Conservation (phyloP, 2,329 filamentous ascomycete genomes). For the Colletotrichum salicis region DNA sequence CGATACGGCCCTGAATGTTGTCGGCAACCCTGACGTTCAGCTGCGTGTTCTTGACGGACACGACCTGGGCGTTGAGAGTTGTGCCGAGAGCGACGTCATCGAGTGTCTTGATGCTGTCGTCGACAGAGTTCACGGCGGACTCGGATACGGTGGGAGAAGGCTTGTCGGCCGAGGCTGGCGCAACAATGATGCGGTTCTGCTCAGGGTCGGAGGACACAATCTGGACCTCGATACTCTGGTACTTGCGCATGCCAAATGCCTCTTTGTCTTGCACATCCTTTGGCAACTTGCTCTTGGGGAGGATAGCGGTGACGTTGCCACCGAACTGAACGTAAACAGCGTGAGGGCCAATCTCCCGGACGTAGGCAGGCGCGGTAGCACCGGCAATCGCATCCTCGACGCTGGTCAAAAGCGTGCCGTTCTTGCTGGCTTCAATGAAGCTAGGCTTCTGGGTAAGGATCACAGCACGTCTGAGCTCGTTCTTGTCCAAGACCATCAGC, state of each 20-base stretch:
- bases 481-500: conserved; percentile 87
- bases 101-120: conserved; percentile 70
- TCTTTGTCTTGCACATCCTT: conserved; percentile 74
- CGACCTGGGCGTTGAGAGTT: conserved; percentile 79
- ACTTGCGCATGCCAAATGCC: conserved; percentile 81
- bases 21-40: conserved; percentile 90
- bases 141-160: conserved; percentile 39
- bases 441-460: conserved; percentile 85
- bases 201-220: conserved; percentile 78
- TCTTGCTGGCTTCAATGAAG: conserved; percentile 78
- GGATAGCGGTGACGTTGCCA: conserved; percentile 78
- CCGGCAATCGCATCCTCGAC: conserved; percentile 80
- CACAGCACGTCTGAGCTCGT: conserved; percentile 79
- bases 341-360: conserved; percentile 83
- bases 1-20: conserved; percentile 90
- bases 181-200: conserved; percentile 73
- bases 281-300: conserved; percentile 82
- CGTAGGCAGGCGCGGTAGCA: conserved; percentile 77
- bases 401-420: conserved; percentile 75
- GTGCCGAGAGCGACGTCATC: conserved; percentile 80
- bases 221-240: conserved; percentile 79
- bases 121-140: conserved; percentile 63
- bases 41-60: conserved; percentile 90
- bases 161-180: conserved; percentile 59
- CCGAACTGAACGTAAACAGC: conserved; percentile 92